Percentiles rank a stretch among this genome's conserved stretches.
Evolutionary conservation across 495 filamentous ascomycete species (phyloP).

Genomic region (Penicillium samsonianum): DNA sequence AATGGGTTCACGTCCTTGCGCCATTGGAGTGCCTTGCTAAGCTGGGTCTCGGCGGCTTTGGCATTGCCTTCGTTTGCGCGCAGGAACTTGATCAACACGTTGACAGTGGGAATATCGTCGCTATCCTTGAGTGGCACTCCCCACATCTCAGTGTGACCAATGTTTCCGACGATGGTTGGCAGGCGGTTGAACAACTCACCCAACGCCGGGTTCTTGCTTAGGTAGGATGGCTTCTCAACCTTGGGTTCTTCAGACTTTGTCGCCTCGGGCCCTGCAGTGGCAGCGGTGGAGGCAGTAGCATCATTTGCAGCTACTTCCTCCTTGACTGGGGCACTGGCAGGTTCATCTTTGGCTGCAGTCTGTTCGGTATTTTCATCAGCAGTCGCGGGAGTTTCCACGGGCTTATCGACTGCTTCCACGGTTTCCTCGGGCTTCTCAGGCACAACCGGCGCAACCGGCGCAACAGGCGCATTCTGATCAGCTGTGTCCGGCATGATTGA

Average conservation of each 20-base stretch:
- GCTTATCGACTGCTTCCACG: conserved; percentile 20
- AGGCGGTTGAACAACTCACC: conserved; percentile 42
- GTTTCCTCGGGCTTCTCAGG: conserved; percentile 19
- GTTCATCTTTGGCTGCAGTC: conserved; percentile 16
- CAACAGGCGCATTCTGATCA: conserved; percentile 19
- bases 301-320: conserved; percentile 16
- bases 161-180: conserved; percentile 46
- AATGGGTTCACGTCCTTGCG: conserved; percentile 62
- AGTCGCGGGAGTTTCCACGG: conserved; percentile 20
- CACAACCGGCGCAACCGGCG: not conserved
- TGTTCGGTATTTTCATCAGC: conserved; percentile 18
- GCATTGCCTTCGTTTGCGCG: conserved; percentile 81
- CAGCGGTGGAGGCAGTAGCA: conserved; percentile 11
- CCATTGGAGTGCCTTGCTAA: conserved; percentile 78
- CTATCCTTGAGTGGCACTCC: conserved; percentile 62
- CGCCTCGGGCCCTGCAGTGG: conserved; percentile 15
- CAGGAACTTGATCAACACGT: conserved; percentile 88
- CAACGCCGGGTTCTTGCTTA: conserved; percentile 41
- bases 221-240: conserved; percentile 37
- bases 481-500: conserved; percentile 29
- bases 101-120: conserved; percentile 67
- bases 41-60: conserved; percentile 68
- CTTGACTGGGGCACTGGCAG: conserved; percentile 5
- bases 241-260: conserved; percentile 28
- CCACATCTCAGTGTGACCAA: conserved; percentile 72